Evolutionary conservation across 768 basidiomycete genomes (phyloP).

Genomic region (Amylocystis lapponica): DNA sequence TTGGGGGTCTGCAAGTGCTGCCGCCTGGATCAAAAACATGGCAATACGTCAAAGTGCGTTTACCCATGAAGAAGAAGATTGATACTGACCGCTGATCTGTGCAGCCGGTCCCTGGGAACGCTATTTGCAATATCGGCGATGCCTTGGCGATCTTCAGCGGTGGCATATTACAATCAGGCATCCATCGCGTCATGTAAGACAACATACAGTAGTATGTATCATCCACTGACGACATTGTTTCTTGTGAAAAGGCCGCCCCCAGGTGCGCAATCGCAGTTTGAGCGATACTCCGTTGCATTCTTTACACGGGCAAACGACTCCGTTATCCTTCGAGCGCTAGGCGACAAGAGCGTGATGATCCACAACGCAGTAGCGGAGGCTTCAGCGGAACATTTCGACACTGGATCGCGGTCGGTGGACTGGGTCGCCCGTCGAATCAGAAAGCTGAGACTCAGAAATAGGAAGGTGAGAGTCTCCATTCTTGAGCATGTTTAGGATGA

Average conservation of each 20-base stretch:
- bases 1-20: constrained; percentile 41
- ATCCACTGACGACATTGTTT: background rate
- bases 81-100: background rate
- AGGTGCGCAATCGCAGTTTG: constrained; percentile 25
- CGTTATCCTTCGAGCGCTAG: constrained; percentile 24
- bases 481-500: background rate
- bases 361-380: constrained; percentile 14
- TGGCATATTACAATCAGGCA: constrained; percentile 38
- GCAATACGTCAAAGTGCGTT: constrained; percentile 36
- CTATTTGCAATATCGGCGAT: constrained; percentile 43
- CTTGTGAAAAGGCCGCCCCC: constrained; percentile 31
- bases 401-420: constrained; percentile 19
- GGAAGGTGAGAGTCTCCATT: constrained; percentile 14
- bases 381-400: constrained; percentile 15
- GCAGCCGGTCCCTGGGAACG: constrained; percentile 40
- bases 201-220: background rate
- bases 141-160: constrained; percentile 40
- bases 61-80: background rate
- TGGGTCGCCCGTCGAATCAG: constrained; percentile 21
- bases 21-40: constrained; percentile 32
- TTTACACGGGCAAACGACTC: constrained; percentile 30
- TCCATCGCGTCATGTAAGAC: constrained; percentile 38
- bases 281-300: constrained; percentile 30
- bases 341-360: constrained; percentile 19
- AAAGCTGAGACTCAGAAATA: constrained; percentile 20